These are phyloP conservation scores for Magnolia officinalis DNA, from an alignment of 164 flowering plant species.

Conservation along the genomic window DNA sequence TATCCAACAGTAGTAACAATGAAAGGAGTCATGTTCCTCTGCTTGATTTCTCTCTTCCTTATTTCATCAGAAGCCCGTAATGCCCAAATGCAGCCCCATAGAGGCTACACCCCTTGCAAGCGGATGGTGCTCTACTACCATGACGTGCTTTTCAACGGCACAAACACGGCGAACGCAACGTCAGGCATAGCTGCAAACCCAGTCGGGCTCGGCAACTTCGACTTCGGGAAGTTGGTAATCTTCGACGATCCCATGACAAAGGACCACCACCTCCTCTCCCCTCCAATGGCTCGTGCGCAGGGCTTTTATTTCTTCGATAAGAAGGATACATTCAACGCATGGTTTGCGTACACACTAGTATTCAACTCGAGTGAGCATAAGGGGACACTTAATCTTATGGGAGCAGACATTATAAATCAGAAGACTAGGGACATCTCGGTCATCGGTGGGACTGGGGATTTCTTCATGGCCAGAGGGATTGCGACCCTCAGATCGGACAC, in stretches of 20 bases:
- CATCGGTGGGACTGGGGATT: conserved; percentile 8
- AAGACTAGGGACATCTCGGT: neutral
- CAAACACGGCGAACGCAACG: neutral
- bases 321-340: neutral
- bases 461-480: conserved; percentile 8
- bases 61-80: neutral
- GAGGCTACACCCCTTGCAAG: conserved; percentile 16
- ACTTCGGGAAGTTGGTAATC: neutral
- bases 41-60: conserved; percentile 11
- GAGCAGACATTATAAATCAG: neutral
- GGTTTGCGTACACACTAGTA: neutral
- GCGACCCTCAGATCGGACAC: neutral
- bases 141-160: too few relatives aligned
- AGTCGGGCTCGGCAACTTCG: neutral
- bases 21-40: neutral
- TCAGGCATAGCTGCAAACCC: neutral
- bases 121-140: too few relatives aligned
- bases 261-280: neutral
- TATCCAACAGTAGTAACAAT: too few relatives aligned
- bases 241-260: neutral
- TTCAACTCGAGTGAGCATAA: neutral
- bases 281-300: neutral
- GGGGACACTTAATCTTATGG: neutral
- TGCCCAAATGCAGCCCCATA: conserved; percentile 11
- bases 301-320: neutral